A percentile compares a stretch with the other conserved stretches of the same genome.
Conservation (phyloP, 148 eudicot species). For the Chenopodium suecicum region DNA sequence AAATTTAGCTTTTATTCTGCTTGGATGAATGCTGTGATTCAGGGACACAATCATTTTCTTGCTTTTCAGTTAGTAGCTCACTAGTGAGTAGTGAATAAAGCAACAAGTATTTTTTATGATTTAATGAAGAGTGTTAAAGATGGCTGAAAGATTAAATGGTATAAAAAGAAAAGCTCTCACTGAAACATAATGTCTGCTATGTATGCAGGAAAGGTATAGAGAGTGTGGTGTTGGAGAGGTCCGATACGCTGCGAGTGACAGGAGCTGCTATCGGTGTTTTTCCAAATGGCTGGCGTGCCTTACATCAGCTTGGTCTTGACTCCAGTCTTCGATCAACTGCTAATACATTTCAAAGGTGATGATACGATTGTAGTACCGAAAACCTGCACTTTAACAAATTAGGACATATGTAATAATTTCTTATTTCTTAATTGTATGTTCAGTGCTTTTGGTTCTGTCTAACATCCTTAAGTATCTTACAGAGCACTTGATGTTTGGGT, state of each 20-base stretch:
- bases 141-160: not conserved
- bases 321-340: conserved; percentile 34
- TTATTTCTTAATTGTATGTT: not conserved
- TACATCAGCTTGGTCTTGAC: conserved; percentile 51
- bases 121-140: not conserved
- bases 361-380: not conserved
- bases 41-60: not conserved
- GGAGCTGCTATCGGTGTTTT: conserved; percentile 53
- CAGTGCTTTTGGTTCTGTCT: not conserved
- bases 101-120: not conserved
- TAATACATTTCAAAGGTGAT: conserved; percentile 32
- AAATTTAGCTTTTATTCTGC: not conserved
- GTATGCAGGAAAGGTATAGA: conserved; percentile 47
- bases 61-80: not conserved
- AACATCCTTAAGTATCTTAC: not conserved
- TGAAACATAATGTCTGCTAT: not conserved
- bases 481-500: conserved; percentile 31
- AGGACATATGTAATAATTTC: not conserved
- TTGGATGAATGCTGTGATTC: not conserved
- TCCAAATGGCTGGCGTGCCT: conserved; percentile 59
- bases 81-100: not conserved
- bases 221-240: conserved; percentile 50
- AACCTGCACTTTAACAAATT: not conserved
- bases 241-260: conserved; percentile 35
- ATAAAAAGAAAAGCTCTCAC: not conserved